Evolutionary conservation across 352 stramenopile species (phyloP).

Genomic region (Saprolegnia diclina): DNA sequence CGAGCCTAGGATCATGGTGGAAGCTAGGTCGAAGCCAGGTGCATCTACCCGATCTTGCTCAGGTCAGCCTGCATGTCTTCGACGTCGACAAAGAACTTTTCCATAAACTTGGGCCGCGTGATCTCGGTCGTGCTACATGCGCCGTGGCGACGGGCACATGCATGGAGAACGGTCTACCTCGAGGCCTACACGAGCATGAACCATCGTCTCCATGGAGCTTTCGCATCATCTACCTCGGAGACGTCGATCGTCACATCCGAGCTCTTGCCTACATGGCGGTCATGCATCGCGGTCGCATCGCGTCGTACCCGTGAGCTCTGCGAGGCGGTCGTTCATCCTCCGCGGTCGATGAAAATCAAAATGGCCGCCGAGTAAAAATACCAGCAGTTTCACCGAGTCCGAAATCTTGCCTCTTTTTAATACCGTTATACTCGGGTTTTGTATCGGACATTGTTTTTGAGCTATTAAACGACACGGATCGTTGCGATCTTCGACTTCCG

Average conservation of each 20-base stretch:
- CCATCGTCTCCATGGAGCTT: background rate
- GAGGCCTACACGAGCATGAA: conserved; percentile 52
- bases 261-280: background rate
- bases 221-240: conserved; percentile 44
- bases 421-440: too few species aligned
- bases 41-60: conserved; percentile 69
- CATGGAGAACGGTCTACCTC: conserved; percentile 35
- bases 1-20: conserved; percentile 37
- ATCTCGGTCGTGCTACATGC: background rate
- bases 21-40: background rate
- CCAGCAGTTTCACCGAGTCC: background rate
- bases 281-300: background rate
- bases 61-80: conserved; percentile 93
- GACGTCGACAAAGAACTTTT: conserved; percentile 94
- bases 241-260: conserved; percentile 5
- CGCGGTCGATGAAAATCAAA: background rate
- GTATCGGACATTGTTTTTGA: too few species aligned
- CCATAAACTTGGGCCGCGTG: conserved; percentile 86
- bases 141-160: background rate
- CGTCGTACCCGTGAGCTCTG: conserved; percentile 7
- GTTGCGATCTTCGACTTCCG: too few species aligned
- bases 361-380: background rate
- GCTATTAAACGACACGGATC: too few species aligned
- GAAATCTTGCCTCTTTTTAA: too few species aligned
- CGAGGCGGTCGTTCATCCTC: conserved; percentile 6